Evolutionary conservation across 176 grass and related monocot species (phyloP), one percentile per base, ranked within the genome.

Genomic region (Oryza coarctata): DNA sequence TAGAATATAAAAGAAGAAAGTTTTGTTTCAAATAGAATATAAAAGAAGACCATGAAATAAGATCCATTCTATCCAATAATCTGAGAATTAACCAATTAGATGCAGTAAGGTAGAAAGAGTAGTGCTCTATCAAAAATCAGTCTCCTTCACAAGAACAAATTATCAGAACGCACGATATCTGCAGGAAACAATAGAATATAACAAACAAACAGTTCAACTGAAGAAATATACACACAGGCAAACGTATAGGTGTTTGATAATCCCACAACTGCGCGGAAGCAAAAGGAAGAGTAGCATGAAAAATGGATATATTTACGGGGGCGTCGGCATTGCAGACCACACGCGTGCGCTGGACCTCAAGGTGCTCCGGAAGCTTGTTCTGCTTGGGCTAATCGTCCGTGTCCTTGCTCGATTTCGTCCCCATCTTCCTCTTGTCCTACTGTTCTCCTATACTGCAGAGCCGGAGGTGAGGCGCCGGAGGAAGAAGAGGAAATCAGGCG

Each of bases 271-370:
- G 15, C 7, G 40, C 74, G 3, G 0, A 52, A 80, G 20, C 25
- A n/a, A 65, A 33, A 4, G 3, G 32, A 33, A 38, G 65, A 90
- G 29, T n/a, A n/a, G n/a, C n/a, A n/a, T n/a, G n/a, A n/a, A n/a
- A 26, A 68, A 75, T 41, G 13, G 22, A 33, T 93, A 94, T 90
- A 89, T 94, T 79, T 66, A 79, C 88, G 5, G 95, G 92, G 13
- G 92, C 95, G 80, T 93, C 90, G 6, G 78, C 67, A 8, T 86
- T 98, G 90, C 95, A 98, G 17, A 90, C 20, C 27, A 91, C 95
- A 40, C 90, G 92, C 2, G 95, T 91, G 25, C 88, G 92, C 82
- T 93, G 92, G 60, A 93, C 35, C 68, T 94, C 85, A 35, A 98
- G 88, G 87, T 97, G 36, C 17, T 94, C 89, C 8, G 92, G 92